phyloP scores from a whole-genome alignment of 1,284 basidiomycete species.

The Ceratobasidium sp. region DNA sequence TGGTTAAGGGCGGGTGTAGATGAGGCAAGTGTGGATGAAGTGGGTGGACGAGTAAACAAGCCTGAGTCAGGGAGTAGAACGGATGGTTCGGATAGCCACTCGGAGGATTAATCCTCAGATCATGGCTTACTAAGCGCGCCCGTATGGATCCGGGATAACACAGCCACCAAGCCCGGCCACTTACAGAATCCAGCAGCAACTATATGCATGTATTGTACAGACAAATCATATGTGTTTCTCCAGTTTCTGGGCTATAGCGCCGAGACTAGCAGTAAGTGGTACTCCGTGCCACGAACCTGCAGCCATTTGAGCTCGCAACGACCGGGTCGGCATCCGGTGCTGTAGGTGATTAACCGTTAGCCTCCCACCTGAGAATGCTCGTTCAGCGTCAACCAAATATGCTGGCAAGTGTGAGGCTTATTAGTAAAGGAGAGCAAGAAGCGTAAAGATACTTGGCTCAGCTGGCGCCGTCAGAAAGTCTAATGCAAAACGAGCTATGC shows the following conservation, averaged over 20 bases:
- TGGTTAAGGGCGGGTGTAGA: too few species aligned
- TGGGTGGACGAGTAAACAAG: too few species aligned
- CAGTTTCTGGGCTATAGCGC: too few species aligned
- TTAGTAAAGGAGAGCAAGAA: not conserved
- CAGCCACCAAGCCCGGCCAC: conserved; percentile 6
- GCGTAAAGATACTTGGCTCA: not conserved
- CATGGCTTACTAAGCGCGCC: not conserved
- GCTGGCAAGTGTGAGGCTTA: not conserved
- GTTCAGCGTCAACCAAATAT: conserved; percentile 18
- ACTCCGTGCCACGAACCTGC: not conserved
- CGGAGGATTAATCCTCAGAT: conserved; percentile 7
- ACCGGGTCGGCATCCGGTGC: conserved; percentile 4
- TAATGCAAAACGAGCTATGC: conserved; percentile 18
- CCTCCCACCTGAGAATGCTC: not conserved
- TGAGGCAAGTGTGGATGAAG: too few species aligned
- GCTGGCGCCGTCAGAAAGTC: conserved; percentile 14
- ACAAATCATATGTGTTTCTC: not conserved
- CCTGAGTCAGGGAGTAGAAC: not conserved
- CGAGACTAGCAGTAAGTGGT: not conserved
- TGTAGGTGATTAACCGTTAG: conserved; percentile 24
- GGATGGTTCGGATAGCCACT: conserved; percentile 20
- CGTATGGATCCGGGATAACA: not conserved
- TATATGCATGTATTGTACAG: not conserved
- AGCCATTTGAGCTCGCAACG: conserved; percentile 19
- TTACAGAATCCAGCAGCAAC: too few species aligned